phyloP scores from a whole-genome alignment of 345 rosid genomes.

The Eucalyptus cloeziana region DNA sequence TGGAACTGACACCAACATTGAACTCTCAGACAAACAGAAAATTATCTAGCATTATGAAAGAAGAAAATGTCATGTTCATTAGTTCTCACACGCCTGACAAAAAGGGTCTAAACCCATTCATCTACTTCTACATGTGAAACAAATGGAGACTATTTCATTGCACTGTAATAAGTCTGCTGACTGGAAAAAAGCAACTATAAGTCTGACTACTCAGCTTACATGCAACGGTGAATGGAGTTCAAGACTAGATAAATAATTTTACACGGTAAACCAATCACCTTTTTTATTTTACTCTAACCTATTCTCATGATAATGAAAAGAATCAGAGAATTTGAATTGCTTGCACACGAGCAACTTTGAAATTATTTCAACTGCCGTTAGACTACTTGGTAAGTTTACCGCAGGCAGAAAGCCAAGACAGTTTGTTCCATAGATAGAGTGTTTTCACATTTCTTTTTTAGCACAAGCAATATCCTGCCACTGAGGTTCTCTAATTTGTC shows the following conservation, averaged over 20 bases:
- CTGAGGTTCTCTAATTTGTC: neutral
- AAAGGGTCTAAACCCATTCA: neutral
- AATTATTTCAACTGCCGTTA: neutral
- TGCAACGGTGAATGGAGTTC: neutral
- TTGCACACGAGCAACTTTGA: neutral
- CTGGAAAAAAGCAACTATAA: neutral
- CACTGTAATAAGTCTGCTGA: neutral
- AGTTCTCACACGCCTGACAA: neutral
- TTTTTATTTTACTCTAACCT: neutral
- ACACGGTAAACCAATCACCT: neutral
- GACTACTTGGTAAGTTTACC: neutral
- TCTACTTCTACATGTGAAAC: neutral
- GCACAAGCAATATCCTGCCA: neutral
- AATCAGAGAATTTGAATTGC: neutral
- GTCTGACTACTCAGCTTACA: neutral
- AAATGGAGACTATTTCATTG: neutral
- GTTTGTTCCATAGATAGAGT: neutral
- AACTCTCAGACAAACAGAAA: neutral
- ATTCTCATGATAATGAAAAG: neutral
- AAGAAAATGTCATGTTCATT: neutral
- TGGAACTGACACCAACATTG: slow-evolving; percentile 54
- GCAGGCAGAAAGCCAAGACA: neutral
- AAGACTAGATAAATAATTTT: neutral
- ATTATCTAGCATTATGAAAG: neutral
- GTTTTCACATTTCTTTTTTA: neutral